Evolutionary conservation across 768 basidiomycete genomes (phyloP), one percentile per base, ranked within the genome.

Genomic region (Nidularia pulvinata): DNA sequence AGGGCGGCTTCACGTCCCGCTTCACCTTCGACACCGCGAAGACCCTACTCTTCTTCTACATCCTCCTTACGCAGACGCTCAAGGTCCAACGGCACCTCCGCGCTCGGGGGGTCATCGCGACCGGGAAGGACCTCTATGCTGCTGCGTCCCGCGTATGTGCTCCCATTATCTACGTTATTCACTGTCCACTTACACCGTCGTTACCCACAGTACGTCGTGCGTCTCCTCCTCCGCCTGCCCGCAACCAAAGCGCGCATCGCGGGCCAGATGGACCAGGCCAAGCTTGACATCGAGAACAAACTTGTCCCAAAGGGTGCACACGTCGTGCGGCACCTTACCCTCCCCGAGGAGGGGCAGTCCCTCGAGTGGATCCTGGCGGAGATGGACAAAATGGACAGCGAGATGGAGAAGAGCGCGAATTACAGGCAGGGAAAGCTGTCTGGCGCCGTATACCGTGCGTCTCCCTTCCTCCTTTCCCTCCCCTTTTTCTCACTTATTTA

Each of bases 361-460:
- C 55, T 80, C 6, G 88, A 88, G 55, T 91, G 89, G 89, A 89
- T 95, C 56, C 55, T 85, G 16, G 76, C 75, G 6, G 89, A 93
- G 65, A 92, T 94, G 88, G 80, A 83, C 22, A 82, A 76, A 60
- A 93, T 94, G 89, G 90, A 94, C 67, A 65, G 60, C 25, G 83
- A 84, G 54, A 64, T 81, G 46, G 74, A 69, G 14, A 59, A 63
- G 14, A 61, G 73, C 39, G 69, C 76, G 1, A 72, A 84, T 52
- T 95, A 89, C 85, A 76, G 71, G 49, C 66, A 81, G 4, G 92
- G 92, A 14, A 91, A 90, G 65, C 66, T 95, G 11, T 90, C 88
- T 45, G 93, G 93, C 4, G 89, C 91, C 5, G 88, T 95, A 19
- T 95, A 95, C 61, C 93, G 90, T 92, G 65, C 57, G 87, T 73